Base-by-base conservation (phyloP, 2,329 filamentous ascomycete genomes). In the Fusarium devonianum region DNA sequence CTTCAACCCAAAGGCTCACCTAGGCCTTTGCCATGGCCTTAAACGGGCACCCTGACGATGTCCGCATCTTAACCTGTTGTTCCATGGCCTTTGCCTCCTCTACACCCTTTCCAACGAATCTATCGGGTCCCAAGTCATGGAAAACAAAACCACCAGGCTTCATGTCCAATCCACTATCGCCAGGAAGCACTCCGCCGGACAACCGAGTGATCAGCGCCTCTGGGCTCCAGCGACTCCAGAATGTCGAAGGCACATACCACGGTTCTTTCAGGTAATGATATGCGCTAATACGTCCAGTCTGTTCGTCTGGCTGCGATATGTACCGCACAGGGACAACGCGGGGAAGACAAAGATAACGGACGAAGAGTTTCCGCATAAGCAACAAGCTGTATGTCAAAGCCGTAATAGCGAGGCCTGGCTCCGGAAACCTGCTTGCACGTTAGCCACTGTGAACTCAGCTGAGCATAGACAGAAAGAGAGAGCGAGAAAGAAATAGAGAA, bases 201-300 rank as follows among this genome's bases (percentile, higher is more conserved):
- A 72, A 37, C 64, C 77, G 67, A 14, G 73, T 66, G 4, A 82
- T 48, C 75, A 78, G 78, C 0, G 78, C 84, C 50, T 69, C 67
- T 0, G 78, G 85, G 2, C 82, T 83, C 84, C 81, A 90, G 49
- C 82, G 81, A 62, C 78, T 83, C 82, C 78, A 83, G 29, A 81
- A 68, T 0, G 80, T 87, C 19, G 77, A 77, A 52, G 80, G 76
- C 17, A 82, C 75, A 68, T 89, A 90, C 70, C 82, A 89, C 3
- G 87, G 88, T 35, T 84, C 80, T 9, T 82, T 80, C 18, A 85
- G 77, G 70, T 84, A 89, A 26, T 74, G 58, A 0, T 72, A 60
- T 67, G 62, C 67, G 42, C 78, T 75, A 54, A 84, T 77, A 3
- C 80, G 78, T 1, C 81, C 80, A 0, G 81, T 79, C 21, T 76